These are phyloP conservation scores for Pistacia vera DNA, from an alignment of 345 rosid genomes.

Conservation along the genomic window DNA sequence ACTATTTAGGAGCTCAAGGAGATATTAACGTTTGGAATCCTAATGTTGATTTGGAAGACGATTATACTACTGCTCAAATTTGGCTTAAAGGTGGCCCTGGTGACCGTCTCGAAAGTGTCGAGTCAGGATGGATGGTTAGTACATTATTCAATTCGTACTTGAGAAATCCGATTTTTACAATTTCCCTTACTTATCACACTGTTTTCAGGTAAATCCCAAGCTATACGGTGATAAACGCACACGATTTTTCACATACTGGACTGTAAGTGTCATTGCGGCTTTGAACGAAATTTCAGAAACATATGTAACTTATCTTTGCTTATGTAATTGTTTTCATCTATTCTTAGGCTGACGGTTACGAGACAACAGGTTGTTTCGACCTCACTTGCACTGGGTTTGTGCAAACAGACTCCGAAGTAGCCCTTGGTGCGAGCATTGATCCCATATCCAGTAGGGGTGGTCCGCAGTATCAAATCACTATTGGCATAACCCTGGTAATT, in stretches of 20 bases:
- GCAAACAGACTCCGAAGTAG: conserved; percentile 27
- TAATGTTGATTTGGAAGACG: conserved; percentile 18
- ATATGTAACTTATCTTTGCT: background rate
- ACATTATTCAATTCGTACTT: background rate
- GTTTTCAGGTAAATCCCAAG: conserved; percentile 16
- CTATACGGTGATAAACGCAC: conserved; percentile 34
- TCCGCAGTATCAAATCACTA: conserved; percentile 22
- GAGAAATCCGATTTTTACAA: background rate
- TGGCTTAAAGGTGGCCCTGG: conserved; percentile 41
- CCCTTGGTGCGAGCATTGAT: conserved; percentile 35
- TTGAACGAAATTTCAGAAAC: background rate
- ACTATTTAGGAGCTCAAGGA: conserved; percentile 38
- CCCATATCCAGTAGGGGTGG: conserved; percentile 8
- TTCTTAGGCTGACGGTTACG: conserved; percentile 31
- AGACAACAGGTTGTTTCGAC: conserved; percentile 42
- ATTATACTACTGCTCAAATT: conserved; percentile 44
- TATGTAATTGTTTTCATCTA: background rate
- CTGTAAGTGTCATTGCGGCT: conserved; percentile 23
- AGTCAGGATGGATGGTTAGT: conserved; percentile 59
- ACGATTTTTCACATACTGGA: conserved; percentile 33
- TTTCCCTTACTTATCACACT: too few species aligned
- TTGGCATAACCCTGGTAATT: conserved; percentile 28
- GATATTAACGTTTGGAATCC: conserved; percentile 58
- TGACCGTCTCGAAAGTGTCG: conserved; percentile 29
- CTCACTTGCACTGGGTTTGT: conserved; percentile 49